Conservation (phyloP, 345 rosid genomes). For the Euphorbia lathyris region DNA sequence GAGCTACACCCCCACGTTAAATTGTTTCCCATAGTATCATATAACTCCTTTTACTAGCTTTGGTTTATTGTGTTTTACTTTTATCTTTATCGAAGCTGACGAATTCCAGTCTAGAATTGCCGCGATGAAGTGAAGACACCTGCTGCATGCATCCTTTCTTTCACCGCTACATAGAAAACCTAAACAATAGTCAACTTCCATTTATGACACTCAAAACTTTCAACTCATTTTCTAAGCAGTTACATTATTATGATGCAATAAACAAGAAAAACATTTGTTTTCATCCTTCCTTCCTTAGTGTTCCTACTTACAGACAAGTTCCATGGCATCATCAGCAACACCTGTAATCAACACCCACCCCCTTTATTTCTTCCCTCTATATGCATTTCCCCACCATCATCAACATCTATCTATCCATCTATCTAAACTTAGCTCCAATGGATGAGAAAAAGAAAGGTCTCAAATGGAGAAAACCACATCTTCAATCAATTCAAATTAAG, state of each 20-base stretch:
- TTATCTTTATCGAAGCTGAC: too few relatives aligned
- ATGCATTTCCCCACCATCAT: too few relatives aligned
- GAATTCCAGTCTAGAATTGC: too few relatives aligned
- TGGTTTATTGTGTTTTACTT: too few relatives aligned
- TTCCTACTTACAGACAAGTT: not conserved
- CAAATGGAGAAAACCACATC: conserved; percentile 11
- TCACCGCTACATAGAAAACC: not conserved
- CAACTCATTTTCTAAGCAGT: not conserved
- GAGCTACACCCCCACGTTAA: conserved; percentile 14
- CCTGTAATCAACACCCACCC: not conserved
- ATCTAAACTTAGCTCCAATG: too few relatives aligned
- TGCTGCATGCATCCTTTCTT: too few relatives aligned
- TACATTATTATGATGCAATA: too few relatives aligned
- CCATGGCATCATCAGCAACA: not conserved
- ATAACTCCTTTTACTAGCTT: too few relatives aligned
- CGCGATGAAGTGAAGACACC: not conserved
- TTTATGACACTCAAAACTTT: not conserved
- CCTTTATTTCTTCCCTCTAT: not conserved
- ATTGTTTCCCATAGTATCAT: too few relatives aligned
- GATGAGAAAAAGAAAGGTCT: not conserved
- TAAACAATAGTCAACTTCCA: not conserved
- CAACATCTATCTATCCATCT: too few relatives aligned
- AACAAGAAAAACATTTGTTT: too few relatives aligned
- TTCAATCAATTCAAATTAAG: conserved; percentile 14
- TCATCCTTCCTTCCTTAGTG: too few relatives aligned